Percentiles rank a stretch among this genome's conserved stretches.
Conservation (phyloP, 108 stramenopile genomes). For the Fragilaria radians region DNA sequence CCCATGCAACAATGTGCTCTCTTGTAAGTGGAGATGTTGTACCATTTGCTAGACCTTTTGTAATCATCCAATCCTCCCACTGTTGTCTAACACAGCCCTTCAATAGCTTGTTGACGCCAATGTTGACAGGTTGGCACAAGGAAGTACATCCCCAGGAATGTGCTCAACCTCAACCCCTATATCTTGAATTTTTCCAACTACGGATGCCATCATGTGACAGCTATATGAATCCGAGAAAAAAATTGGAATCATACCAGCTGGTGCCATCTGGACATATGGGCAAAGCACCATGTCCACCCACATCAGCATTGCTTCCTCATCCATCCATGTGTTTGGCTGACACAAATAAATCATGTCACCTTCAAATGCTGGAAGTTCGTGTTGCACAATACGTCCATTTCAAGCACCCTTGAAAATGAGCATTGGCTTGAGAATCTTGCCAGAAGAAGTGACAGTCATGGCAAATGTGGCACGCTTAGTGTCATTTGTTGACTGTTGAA, state of each 20-base stretch:
- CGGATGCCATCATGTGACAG: conserved; percentile 15
- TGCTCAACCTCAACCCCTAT: conserved; percentile 14
- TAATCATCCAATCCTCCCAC: conserved; percentile 7
- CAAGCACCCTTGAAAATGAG: background rate
- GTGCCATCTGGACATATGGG: background rate
- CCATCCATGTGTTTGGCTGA: conserved; percentile 12
- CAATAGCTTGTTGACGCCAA: conserved; percentile 11
- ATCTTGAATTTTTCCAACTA: conserved; percentile 5
- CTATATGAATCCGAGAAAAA: conserved; percentile 12
- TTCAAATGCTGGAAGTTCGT: conserved; percentile 2
- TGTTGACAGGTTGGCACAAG: conserved; percentile 16
- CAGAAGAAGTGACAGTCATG: conserved; percentile 1
- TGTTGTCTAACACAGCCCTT: conserved; percentile 5
- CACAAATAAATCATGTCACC: background rate
- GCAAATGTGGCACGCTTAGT: conserved; percentile 7
- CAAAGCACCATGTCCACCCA: background rate
- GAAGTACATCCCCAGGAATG: conserved; percentile 11
- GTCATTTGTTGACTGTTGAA: background rate
- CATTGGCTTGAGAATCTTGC: conserved; percentile 1
- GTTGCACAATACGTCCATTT: conserved; percentile 6
- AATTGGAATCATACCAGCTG: conserved; percentile 9
- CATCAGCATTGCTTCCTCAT: conserved; percentile 8
- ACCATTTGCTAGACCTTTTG: background rate
- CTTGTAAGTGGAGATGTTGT: background rate
- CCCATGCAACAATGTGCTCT: conserved; percentile 1